Evolutionary conservation across 2,329 filamentous ascomycete species (phyloP), one percentile per base, ranked within the genome.

Genomic region (Aspergillus chevalieri): DNA sequence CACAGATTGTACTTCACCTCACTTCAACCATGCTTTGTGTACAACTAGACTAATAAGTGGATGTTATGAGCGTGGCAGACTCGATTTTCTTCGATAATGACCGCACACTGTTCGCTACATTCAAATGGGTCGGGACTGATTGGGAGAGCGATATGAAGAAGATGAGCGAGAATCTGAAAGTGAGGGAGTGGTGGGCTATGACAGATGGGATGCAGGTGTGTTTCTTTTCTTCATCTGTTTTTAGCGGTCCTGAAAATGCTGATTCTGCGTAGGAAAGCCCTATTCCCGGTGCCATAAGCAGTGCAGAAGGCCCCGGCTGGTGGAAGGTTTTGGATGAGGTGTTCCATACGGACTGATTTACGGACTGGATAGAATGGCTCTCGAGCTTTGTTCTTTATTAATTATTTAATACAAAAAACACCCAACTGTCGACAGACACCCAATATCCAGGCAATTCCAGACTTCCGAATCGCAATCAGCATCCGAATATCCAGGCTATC

Each of bases 171-270:
- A 89, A 90, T 58, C 78, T 81, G 1, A 84, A 84, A 62, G 85
- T 91, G 30, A 78, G 81, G 48, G 83, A 86, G 66, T 92, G 87
- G 88, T 92, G 87, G 87, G 74, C 73, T 50, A 85, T 91, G 82
- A 91, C 87, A 45, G 87, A 92, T 66, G 74, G 75, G 12, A 88
- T 84, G 75, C 87, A 91, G 70, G 84, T 66, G 53, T 34, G 51
- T 47, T 34, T 26, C n/a, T 17, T 22, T 22, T 22, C 21, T 10
- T 21, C 28, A 41, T n/a, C 6, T 26, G 10, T 26, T 28, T n/a
- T 30, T 22, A 4, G 45, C 2, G 19, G 26, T 38, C 26, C 10
- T 4, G 34, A 6, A 3, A 22, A 7, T 6, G 8, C 43, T 24
- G 10, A 4, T 15, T 28, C 33, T 28, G n/a, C 12, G 2, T 44